A percentile compares a stretch with the other conserved stretches of the same genome.
Evolutionary conservation across 1,139 yeast genomes (phyloP).

Genomic region (Saccharomyces hybrid): DNA sequence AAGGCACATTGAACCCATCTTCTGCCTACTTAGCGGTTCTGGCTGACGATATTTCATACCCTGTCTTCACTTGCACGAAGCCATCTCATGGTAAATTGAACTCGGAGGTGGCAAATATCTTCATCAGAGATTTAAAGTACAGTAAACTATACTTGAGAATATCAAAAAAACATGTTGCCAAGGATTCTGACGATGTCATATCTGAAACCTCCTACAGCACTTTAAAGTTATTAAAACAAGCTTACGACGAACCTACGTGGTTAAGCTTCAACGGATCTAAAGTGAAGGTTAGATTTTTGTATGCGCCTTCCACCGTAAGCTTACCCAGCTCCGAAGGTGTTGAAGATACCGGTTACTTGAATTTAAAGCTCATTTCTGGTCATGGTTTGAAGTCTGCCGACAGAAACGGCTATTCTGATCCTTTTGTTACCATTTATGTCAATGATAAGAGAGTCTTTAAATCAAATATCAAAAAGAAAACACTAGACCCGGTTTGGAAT

Average conservation of each 20-base stretch:
- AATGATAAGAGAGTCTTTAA: constrained; percentile 50
- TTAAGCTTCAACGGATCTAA: constrained; percentile 41
- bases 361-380: constrained; percentile 51
- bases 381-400: constrained; percentile 51
- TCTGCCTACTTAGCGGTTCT: constrained; percentile 50
- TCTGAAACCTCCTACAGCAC: constrained; percentile 46
- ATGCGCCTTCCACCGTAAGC: constrained; percentile 48
- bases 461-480: constrained; percentile 56
- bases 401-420: constrained; percentile 70
- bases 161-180: constrained; percentile 44
- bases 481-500: constrained; percentile 64
- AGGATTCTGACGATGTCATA: constrained; percentile 41
- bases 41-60: constrained; percentile 57
- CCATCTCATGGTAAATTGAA: constrained; percentile 26
- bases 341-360: constrained; percentile 57
- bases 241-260: constrained; percentile 41
- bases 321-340: constrained; percentile 55
- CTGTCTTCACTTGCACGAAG: constrained; percentile 49
- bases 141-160: constrained; percentile 51
- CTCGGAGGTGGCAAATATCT: constrained; percentile 47
- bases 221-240: constrained; percentile 43
- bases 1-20: constrained; percentile 43
- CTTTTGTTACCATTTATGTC: constrained; percentile 45
- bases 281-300: constrained; percentile 47
- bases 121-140: constrained; percentile 61